Base-by-base conservation (phyloP, 2,329 filamentous ascomycete species). In the Trichoderma citrinoviride region DNA sequence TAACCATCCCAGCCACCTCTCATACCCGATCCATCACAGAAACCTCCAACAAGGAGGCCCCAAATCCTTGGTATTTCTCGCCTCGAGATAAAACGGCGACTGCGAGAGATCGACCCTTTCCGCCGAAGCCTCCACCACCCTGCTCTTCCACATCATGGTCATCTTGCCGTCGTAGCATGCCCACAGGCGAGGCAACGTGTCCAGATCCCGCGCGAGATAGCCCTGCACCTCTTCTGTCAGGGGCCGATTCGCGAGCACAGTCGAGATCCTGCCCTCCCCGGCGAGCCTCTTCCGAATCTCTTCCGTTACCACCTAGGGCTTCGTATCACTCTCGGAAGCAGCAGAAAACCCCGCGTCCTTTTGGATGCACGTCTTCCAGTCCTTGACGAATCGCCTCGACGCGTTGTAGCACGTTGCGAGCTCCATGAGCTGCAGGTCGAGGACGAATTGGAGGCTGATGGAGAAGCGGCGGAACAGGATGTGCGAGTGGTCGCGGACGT, bases 381-480 rank as follows among this genome's bases (percentile, higher is more conserved):
- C 73, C 43, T 17, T 65, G 41, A 77, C 19, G 25, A 46, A 64
- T 0, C 50, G 66, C 44, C 61, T 69, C 23, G 3, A 17, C 21
- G 55, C 7, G 15, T n/a, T n/a, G n/a, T n/a, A 25, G 1, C 73
- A 70, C 2, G 70, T 69, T 0, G 79, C 83, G 3, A 81, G 68
- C 70, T 87, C 83, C 79, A 87, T 82, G 0, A 88, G 75, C 69
- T 88, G 84, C 0, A 88, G 61, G 68, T 88, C 84, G 3, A 80
- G 66, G 10, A 87, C 70, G 0, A 82, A 80, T 0, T 68, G 65
- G 0, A 87, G 68, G 0, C 64, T 25, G 66, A 88, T 75, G 0
- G 70, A 46, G 67, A 74, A 86, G 40, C 78, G 80, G 50, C 49
- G 70, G 69, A 77, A 85, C 0, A 88, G 72, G 0, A 85, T 84